Percentiles rank a stretch among this genome's conserved stretches.
Evolutionary conservation across 768 basidiomycete genomes (phyloP).

Genomic region (Mycena rebaudengoi): DNA sequence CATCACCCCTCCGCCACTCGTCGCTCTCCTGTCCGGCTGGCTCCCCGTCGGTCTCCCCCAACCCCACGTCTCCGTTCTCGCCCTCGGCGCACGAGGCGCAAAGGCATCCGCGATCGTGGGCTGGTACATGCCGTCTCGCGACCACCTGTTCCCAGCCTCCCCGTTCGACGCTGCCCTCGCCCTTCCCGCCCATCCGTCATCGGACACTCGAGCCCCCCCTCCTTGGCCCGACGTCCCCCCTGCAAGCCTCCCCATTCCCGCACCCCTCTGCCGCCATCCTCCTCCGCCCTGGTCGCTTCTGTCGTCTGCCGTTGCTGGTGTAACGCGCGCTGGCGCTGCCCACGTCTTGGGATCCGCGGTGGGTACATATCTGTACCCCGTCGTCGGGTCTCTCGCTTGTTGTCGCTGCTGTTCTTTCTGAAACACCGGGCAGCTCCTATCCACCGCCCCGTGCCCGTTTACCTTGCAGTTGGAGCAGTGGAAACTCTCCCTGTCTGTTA

Average conservation of each 20-base stretch:
- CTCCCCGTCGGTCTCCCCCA: too few species aligned
- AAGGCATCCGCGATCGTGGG: too few species aligned
- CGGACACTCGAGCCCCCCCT: not conserved
- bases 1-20: too few species aligned
- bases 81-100: too few species aligned
- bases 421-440: not conserved
- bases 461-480: not conserved
- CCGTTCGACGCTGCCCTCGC: not conserved
- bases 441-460: not conserved
- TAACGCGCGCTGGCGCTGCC: not conserved
- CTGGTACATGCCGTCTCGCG: too few species aligned
- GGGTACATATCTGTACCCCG: constrained; percentile 4
- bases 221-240: too few species aligned
- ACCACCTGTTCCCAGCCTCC: too few species aligned
- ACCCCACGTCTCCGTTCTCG: too few species aligned
- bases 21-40: too few species aligned
- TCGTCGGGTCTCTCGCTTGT: not conserved
- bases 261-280: not conserved
- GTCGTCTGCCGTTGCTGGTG: too few species aligned
- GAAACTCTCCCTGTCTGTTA: not conserved
- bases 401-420: not conserved
- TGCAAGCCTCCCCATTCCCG: not conserved
- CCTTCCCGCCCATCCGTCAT: not conserved
- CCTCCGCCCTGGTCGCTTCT: too few species aligned
- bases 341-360: not conserved